phyloP scores from a whole-genome alignment of 2,329 filamentous ascomycete genomes.

The Helminthosporium solani region DNA sequence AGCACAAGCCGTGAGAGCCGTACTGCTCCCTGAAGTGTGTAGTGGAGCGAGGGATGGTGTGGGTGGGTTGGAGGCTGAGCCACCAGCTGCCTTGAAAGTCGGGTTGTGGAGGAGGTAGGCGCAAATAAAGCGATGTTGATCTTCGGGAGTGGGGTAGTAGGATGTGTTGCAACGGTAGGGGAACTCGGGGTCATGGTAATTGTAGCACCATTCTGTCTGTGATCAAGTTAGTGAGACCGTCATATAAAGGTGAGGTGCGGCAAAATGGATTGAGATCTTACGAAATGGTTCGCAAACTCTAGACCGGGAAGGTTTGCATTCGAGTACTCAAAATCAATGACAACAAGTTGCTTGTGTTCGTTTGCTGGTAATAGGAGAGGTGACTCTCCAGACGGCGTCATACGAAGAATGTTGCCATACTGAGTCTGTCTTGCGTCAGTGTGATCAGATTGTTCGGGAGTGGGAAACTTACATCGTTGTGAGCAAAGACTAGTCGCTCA shows the following conservation, averaged over 20 bases:
- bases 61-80: constrained; percentile 51
- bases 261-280: constrained; percentile 37
- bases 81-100: constrained; percentile 59
- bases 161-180: constrained; percentile 68
- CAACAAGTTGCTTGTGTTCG: constrained; percentile 91
- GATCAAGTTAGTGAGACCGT: constrained; percentile 4
- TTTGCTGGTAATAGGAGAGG: constrained; percentile 87
- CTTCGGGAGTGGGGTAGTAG: constrained; percentile 73
- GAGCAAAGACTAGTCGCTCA: constrained; percentile 84
- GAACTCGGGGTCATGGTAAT: constrained; percentile 75
- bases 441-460: not conserved
- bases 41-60: constrained; percentile 33
- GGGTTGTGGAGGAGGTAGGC: constrained; percentile 84
- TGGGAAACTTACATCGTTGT: constrained; percentile 76
- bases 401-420: constrained; percentile 93
- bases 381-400: constrained; percentile 69
- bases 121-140: constrained; percentile 81
- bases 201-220: constrained; percentile 90
- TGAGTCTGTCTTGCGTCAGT: constrained; percentile 66
- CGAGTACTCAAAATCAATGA: constrained; percentile 98
- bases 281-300: constrained; percentile 98
- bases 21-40: constrained; percentile 34
- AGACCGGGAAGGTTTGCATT: constrained; percentile 81
- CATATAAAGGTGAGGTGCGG: not conserved
- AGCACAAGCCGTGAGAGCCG: constrained; percentile 35